phyloP scores from a whole-genome alignment of 1,284 basidiomycete genomes.

The Pseudozyma sp. region DNA sequence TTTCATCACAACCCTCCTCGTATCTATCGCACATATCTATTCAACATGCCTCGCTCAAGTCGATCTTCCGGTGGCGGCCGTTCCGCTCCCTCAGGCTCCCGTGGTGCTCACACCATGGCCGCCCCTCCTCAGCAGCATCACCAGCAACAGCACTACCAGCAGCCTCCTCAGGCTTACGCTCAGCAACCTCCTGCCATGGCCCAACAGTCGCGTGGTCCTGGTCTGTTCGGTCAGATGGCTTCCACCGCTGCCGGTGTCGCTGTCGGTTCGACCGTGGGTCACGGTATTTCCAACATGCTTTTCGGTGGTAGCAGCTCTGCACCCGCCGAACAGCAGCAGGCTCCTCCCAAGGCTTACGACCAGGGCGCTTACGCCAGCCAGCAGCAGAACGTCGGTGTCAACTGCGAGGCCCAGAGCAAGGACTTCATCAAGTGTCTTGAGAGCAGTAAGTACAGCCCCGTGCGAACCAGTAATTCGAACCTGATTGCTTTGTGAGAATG shows the following conservation, averaged over 20 bases:
- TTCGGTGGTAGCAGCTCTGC: slow-evolving; percentile 76
- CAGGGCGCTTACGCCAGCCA: slow-evolving; percentile 36
- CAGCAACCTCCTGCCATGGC: slow-evolving; percentile 41
- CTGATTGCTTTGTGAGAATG: not conserved
- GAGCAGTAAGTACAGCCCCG: slow-evolving; percentile 45
- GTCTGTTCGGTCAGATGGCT: slow-evolving; percentile 75
- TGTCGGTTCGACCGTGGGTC: slow-evolving; percentile 82
- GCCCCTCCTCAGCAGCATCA: slow-evolving; percentile 37
- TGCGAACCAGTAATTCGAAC: not conserved
- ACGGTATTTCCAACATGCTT: slow-evolving; percentile 84
- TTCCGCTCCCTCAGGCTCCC: slow-evolving; percentile 60
- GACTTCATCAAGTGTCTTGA: slow-evolving; percentile 66
- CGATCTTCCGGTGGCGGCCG: slow-evolving; percentile 56
- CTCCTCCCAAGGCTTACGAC: slow-evolving; percentile 45
- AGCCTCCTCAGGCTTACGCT: slow-evolving; percentile 31
- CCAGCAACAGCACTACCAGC: slow-evolving; percentile 36
- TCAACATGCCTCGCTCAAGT: slow-evolving; percentile 65
- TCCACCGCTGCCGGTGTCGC: slow-evolving; percentile 89
- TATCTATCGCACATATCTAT: not conserved
- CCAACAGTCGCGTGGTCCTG: slow-evolving; percentile 51
- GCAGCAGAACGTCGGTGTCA: slow-evolving; percentile 64
- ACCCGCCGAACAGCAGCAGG: slow-evolving; percentile 57
- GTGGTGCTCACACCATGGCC: slow-evolving; percentile 67
- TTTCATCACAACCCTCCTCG: slow-evolving; percentile 16
- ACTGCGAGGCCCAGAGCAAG: slow-evolving; percentile 73